Evolutionary conservation across 306 rosid species (phyloP).

Genomic region (Cucurbita ficifolia): DNA sequence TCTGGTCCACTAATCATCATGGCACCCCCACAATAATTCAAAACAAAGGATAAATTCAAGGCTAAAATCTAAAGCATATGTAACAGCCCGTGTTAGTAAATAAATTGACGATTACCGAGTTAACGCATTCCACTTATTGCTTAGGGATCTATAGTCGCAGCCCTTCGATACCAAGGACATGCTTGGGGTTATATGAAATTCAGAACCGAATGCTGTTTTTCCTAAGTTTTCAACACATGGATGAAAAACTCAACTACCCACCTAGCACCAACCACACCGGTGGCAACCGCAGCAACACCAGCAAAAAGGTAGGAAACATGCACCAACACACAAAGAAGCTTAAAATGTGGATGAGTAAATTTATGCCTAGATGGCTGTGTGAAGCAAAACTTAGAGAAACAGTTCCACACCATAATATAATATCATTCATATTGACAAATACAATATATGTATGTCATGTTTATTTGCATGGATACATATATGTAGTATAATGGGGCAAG

Average conservation of each 20-base stretch:
- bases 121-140: not conserved
- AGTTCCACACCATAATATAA: not conserved
- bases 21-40: too few species aligned
- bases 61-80: not conserved
- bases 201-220: not conserved
- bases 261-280: not conserved
- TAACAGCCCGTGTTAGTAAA: not conserved
- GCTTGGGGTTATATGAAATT: not conserved
- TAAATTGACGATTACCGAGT: not conserved
- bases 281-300: not conserved
- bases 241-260: not conserved
- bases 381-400: not conserved
- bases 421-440: not conserved
- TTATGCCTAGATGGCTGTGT: not conserved
- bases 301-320: not conserved
- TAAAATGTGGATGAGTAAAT: not conserved
- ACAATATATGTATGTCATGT: not conserved
- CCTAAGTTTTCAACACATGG: not conserved
- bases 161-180: not conserved
- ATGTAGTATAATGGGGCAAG: not conserved
- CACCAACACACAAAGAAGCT: not conserved
- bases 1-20: too few species aligned
- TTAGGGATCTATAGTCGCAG: not conserved
- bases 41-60: too few species aligned
- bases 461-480: slow-evolving; percentile 2